Percentiles rank a stretch among this genome's conserved stretches.
These are phyloP conservation scores for Flaveria trinervia DNA, from an alignment of 129 eudicot species.

Conservation along the genomic window DNA sequence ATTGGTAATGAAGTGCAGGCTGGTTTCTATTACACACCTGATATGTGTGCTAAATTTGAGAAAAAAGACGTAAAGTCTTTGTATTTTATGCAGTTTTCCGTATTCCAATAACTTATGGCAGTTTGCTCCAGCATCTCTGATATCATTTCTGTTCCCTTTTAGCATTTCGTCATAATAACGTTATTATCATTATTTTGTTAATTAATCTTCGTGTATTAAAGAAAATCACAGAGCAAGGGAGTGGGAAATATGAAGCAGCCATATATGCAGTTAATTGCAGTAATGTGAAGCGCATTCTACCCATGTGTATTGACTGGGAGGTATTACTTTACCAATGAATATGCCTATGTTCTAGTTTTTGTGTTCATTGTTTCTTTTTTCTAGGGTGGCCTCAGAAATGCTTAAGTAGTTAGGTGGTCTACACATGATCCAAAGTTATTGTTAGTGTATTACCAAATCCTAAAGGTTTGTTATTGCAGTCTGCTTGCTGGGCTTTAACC, in stretches of 20 bases:
- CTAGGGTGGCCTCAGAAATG: neutral
- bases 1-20: neutral
- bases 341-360: neutral
- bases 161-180: neutral
- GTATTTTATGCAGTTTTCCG: neutral
- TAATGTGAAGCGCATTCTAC: conserved; percentile 81
- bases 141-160: neutral
- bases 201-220: conserved; percentile 30
- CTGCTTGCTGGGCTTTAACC: conserved; percentile 99
- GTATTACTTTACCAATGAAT: conserved; percentile 39
- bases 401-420: neutral
- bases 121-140: neutral
- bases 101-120: neutral
- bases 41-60: neutral
- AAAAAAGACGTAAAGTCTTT: neutral
- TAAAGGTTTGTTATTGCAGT: conserved; percentile 48
- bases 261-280: conserved; percentile 88
- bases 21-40: neutral
- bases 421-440: neutral
- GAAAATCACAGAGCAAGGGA: conserved; percentile 95
- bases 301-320: conserved; percentile 94
- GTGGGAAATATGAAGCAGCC: conserved; percentile 87
- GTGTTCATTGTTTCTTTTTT: neutral
- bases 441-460: neutral
- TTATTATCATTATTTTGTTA: neutral